These are phyloP conservation scores for Craterostigma plantagineum DNA, from an alignment of 257 asterid species.

Conservation along the genomic window DNA sequence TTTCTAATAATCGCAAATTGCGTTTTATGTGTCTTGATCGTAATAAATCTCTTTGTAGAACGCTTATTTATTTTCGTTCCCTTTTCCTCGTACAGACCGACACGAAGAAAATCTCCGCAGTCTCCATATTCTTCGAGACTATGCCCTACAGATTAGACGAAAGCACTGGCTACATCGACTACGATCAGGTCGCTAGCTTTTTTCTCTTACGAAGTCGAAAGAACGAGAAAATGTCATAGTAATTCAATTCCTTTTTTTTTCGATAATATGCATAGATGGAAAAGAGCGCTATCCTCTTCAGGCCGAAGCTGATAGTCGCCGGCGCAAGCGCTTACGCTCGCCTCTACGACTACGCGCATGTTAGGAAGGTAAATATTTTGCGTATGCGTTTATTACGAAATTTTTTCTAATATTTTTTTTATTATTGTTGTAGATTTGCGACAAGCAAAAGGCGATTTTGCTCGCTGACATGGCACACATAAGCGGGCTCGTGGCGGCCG, in stretches of 20 bases:
- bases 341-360: conserved; percentile 69
- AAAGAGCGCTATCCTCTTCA: conserved; percentile 75
- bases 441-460: conserved; percentile 40
- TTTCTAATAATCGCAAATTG: neutral
- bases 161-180: conserved; percentile 82
- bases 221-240: no score
- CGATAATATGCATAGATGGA: conserved; percentile 48
- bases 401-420: neutral
- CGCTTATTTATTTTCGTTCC: no score
- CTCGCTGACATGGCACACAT: conserved; percentile 53
- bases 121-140: conserved; percentile 90
- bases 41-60: no score
- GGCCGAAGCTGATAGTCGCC: conserved; percentile 88
- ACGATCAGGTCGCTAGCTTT: conserved; percentile 47
- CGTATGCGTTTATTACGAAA: no score
- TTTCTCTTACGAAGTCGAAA: neutral
- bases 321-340: conserved; percentile 99
- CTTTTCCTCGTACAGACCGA: conserved; percentile 80
- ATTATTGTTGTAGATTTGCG: conserved; percentile 44
- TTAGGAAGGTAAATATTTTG: conserved; percentile 85
- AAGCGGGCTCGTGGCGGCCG: conserved; percentile 47
- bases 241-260: no score
- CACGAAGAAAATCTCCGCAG: conserved; percentile 98
- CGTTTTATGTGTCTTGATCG: no score
- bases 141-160: conserved; percentile 96